Base-by-base conservation (phyloP, 495 filamentous ascomycete species). In the Daldinia childiae region DNA sequence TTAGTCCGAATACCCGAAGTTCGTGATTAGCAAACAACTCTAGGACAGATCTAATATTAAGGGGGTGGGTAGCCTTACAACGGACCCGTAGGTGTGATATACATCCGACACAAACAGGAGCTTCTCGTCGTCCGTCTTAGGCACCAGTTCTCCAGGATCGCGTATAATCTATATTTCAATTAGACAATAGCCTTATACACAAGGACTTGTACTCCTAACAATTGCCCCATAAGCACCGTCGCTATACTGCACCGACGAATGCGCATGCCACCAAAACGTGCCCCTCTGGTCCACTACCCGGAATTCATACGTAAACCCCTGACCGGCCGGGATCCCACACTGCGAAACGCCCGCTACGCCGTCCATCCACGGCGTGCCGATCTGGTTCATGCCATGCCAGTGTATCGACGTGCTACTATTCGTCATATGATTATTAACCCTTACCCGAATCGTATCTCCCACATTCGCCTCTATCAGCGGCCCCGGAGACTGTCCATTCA, bases 401-500 rank as follows among this genome's bases (percentile, higher is more conserved):
- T 81, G 79, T 41, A 81, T 82, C 2, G 74, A 50, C 4, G 81
- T 83, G 21, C 80, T 78, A 36, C 82, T 79, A 45, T 73, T 64
- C 27, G 54, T 7, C 61, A 79, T 72, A n/a, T 52, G 41, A 58
- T 78, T 78, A 50, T 74, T 67, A 15, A 77, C 75, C 0, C 29
- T 57, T 4, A 78, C 73, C 5, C 71, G 59, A 11, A 74, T 67
- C 15, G 77, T 82, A 67, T 87, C 85, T 12, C 82, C 85, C 64
- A 82, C 79, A 66, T 84, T 79, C 26, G 80, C 81, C 68, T 84
- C 79, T 62, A 90, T 83, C 14, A 86, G 68, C 6, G 87, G 87
- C 0, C 88, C 87, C 0, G 87, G 87, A 36, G 83, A 82, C 45
- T 81, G 81, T n/a, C 83, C 84, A 72, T 90, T 88, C 71, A 89